Conservation (phyloP, 495 filamentous ascomycete genomes). For the Baudoinia panamericana region DNA sequence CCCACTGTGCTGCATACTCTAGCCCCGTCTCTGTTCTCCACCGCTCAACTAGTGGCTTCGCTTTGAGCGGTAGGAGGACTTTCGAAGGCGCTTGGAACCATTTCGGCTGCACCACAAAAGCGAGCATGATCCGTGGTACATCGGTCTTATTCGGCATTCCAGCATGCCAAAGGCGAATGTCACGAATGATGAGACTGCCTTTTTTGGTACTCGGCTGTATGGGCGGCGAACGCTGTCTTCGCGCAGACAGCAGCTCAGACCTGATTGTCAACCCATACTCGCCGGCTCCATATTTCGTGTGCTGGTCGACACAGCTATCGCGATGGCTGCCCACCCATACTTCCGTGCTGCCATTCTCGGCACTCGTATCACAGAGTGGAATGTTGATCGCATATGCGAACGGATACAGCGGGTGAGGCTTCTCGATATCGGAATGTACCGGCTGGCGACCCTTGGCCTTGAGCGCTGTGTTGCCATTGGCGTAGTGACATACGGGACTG, state of each 20-base stretch:
- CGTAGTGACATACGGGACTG: constrained; percentile 21
- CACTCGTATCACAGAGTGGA: constrained; percentile 38
- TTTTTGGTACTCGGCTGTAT: constrained; percentile 39
- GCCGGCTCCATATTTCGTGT: constrained; percentile 38
- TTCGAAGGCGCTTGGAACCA: constrained; percentile 15
- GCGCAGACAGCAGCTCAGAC: constrained; percentile 30
- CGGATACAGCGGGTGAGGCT: constrained; percentile 38
- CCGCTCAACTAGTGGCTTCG: constrained; percentile 9
- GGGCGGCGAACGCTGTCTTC: constrained; percentile 32
- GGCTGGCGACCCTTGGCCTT: constrained; percentile 25
- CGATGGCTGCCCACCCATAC: constrained; percentile 47
- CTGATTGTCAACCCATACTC: constrained; percentile 38
- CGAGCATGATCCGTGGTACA: constrained; percentile 42
- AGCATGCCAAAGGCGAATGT: constrained; percentile 48
- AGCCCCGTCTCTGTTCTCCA: constrained; percentile 14
- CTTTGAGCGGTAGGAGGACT: constrained; percentile 11
- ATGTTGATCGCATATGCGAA: constrained; percentile 45
- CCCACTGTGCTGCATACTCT: constrained; percentile 10
- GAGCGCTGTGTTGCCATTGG: constrained; percentile 30
- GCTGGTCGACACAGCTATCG: constrained; percentile 27
- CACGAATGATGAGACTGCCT: constrained; percentile 41
- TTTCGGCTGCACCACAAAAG: constrained; percentile 32
- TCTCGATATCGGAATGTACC: constrained; percentile 45
- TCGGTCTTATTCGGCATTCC: constrained; percentile 44
- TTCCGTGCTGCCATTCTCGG: constrained; percentile 46